These are phyloP conservation scores for barley (Hordeum vulgare) DNA, from an alignment of 176 grass and related monocot genomes.

Conservation along the genomic window DNA sequence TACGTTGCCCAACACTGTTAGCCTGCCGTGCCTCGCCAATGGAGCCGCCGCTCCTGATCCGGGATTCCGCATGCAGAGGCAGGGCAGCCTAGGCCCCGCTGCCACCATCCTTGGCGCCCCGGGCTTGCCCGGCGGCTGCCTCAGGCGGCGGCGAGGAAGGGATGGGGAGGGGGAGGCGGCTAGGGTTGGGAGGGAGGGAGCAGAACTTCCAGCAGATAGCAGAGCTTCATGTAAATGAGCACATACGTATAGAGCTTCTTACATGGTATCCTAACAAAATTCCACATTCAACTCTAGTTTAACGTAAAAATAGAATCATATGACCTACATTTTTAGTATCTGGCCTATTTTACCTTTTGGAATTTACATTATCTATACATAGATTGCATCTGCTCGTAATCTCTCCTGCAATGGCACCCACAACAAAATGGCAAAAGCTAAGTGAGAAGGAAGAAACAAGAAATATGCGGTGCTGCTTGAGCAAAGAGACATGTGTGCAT, in stretches of 20 bases:
- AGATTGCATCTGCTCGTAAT: neutral
- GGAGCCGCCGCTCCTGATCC: no score
- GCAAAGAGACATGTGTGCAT: neutral
- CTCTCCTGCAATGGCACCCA: constrained; percentile 9
- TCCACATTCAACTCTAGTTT: neutral
- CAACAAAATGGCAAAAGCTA: neutral
- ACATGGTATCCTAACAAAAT: neutral
- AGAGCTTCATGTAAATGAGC: no score
- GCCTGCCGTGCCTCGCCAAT: no score
- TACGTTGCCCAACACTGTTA: no score
- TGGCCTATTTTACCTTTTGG: constrained; percentile 7
- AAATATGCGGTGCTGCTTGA: neutral
- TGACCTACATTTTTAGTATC: neutral
- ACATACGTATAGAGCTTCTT: neutral
- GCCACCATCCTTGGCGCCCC: no score
- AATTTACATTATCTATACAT: constrained; percentile 10
- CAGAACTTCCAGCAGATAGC: no score
- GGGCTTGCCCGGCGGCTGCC: no score
- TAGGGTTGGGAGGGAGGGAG: no score
- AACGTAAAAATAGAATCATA: constrained; percentile 1
- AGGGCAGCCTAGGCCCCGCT: no score
- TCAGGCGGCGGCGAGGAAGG: no score
- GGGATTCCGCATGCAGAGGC: no score
- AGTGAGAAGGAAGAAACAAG: neutral
- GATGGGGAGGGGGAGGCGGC: no score